Base-by-base conservation (phyloP, 371 early-diverging fungal species). In the Batkoa obscura region DNA sequence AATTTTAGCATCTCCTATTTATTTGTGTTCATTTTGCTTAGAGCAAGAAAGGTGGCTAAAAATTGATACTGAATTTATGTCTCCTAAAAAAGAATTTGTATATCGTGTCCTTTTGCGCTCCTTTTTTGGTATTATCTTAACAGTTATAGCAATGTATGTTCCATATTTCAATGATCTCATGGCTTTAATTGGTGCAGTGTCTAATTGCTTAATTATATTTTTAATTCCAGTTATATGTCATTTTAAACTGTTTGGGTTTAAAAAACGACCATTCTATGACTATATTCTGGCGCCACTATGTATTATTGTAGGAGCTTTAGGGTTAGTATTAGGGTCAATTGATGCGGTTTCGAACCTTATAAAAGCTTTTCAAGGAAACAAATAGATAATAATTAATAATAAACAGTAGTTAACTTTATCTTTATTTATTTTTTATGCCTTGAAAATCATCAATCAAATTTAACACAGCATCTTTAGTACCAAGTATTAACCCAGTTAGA, bases 151-250 rank as follows among this genome's bases (percentile, higher is more conserved):
- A 0, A 67, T 85, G 58, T 65, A 73, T 50, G 72, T 91, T 6
- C 84, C 89, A 13, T 80, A 76, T 66, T 87, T 91, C 67, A 76
- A 75, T 45, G 76, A 79, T 60, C 70, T 88, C 50, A 85, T 90
- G 82, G 74, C 84, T 6, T 66, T 91, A 31, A 62, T 91, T 37
- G 92, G 92, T 30, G 81, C 88, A 0, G 63, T 88, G 41, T 75
- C 83, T 35, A 84, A 80, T 51, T 82, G 81, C 54, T 64, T 75
- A 59, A 70, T 86, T 38, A 83, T 86, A 32, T 88, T 89, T 63
- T 75, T 90, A 30, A 75, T 89, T 61, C 92, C 92, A 1, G 72
- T 88, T n/a, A 59, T 81, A 13, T 86, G 80, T 62, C 83, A 89
- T 65, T 64, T 80, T 35, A 74, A 78, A 55, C 67, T 91, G 13